phyloP scores from a whole-genome alignment of 2,329 filamentous ascomycete genomes.

The Neofusicoccum ribis region DNA sequence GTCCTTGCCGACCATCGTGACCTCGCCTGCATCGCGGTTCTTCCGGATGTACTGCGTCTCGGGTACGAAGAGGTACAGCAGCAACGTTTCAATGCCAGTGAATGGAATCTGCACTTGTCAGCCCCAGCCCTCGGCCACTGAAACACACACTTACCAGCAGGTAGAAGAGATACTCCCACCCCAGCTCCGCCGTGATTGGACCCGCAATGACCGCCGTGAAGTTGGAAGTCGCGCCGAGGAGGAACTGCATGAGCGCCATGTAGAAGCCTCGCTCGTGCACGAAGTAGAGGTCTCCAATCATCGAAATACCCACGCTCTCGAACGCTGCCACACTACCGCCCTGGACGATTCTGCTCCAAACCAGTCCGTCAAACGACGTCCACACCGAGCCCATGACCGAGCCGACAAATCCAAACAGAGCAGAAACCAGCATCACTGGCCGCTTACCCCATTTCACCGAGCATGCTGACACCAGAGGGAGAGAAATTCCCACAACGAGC shows the following conservation, averaged over 20 bases:
- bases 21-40: slow-evolving; percentile 22
- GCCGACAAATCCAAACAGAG: slow-evolving; percentile 21
- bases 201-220: slow-evolving; percentile 7
- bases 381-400: slow-evolving; percentile 39
- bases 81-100: slow-evolving; percentile 45
- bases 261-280: slow-evolving; percentile 49
- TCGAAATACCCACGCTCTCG: slow-evolving; percentile 35
- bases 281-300: slow-evolving; percentile 52
- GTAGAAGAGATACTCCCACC: slow-evolving; percentile 53
- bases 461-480: slow-evolving; percentile 35
- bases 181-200: slow-evolving; percentile 24
- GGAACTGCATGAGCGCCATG: slow-evolving; percentile 47
- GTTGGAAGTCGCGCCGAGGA: slow-evolving; percentile 30
- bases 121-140: slow-evolving; percentile 38
- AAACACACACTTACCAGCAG: slow-evolving; percentile 42
- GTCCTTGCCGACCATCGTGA: background rate
- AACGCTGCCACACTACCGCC: slow-evolving; percentile 42
- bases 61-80: slow-evolving; percentile 53
- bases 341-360: slow-evolving; percentile 46
- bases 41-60: slow-evolving; percentile 53
- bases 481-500: slow-evolving; percentile 34
- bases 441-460: slow-evolving; percentile 49
- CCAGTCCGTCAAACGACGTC: slow-evolving; percentile 51
- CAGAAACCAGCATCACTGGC: slow-evolving; percentile 48
- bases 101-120: slow-evolving; percentile 23